phyloP scores from a whole-genome alignment of 352 stramenopile species.

The Globisporangium viniferum region DNA sequence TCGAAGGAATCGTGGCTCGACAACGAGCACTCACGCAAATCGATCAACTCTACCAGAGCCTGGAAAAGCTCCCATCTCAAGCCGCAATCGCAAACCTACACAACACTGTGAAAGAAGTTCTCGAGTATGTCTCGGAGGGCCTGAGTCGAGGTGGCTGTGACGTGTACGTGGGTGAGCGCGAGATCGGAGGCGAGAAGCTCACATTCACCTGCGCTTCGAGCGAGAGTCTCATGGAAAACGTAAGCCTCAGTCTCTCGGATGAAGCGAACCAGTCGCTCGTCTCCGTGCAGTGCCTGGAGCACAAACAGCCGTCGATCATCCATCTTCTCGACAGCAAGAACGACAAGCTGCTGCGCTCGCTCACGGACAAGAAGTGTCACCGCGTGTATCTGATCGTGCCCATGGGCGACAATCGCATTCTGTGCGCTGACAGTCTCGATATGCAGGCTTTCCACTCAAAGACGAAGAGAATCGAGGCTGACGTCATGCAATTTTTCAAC shows the following conservation, averaged over 20 bases:
- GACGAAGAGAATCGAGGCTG: slow-evolving; percentile 38
- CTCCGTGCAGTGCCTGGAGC: slow-evolving; percentile 43
- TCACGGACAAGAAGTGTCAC: slow-evolving; percentile 28
- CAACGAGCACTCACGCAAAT: slow-evolving; percentile 28
- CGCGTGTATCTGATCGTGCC: slow-evolving; percentile 37
- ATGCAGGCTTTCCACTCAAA: slow-evolving; percentile 40
- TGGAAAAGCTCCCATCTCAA: slow-evolving; percentile 11
- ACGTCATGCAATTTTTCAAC: slow-evolving; percentile 51
- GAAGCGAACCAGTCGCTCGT: slow-evolving; percentile 30
- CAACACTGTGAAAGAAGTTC: slow-evolving; percentile 17
- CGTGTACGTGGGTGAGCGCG: slow-evolving; percentile 46
- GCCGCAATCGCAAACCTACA: slow-evolving; percentile 24
- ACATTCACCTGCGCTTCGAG: slow-evolving; percentile 27
- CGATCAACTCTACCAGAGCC: slow-evolving; percentile 8
- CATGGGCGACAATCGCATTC: slow-evolving; percentile 50
- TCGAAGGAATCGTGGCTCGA: slow-evolving; percentile 44
- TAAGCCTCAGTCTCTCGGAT: slow-evolving; percentile 29
- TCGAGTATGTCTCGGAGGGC: slow-evolving; percentile 30
- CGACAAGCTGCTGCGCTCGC: slow-evolving; percentile 19
- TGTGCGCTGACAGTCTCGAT: slow-evolving; percentile 61
- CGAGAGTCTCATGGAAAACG: slow-evolving; percentile 44
- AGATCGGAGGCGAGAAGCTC: slow-evolving; percentile 18
- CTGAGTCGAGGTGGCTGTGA: slow-evolving; percentile 34
- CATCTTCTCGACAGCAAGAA: slow-evolving; percentile 28
- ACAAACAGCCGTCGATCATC: slow-evolving; percentile 29